These are phyloP conservation scores for Solanum medicagineum DNA, from an alignment of 257 asterid species.

Conservation along the genomic window DNA sequence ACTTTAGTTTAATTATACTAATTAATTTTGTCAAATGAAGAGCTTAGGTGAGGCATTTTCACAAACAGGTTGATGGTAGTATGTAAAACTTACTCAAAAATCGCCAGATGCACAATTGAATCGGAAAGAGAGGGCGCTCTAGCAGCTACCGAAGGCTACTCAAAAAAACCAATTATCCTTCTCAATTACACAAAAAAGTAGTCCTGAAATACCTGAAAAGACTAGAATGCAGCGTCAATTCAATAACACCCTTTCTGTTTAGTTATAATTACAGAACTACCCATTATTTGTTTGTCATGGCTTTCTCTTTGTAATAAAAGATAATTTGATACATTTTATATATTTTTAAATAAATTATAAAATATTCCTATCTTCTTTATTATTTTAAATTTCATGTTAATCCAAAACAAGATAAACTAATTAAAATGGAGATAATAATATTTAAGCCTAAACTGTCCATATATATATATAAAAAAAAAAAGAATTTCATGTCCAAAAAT, in stretches of 20 bases:
- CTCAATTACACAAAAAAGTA: background rate
- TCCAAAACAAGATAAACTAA: too few relatives aligned
- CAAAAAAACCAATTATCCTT: background rate
- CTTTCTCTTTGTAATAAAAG: too few relatives aligned
- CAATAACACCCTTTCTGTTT: background rate
- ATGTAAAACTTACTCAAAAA: background rate
- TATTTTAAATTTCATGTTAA: too few relatives aligned
- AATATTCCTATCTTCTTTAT: too few relatives aligned
- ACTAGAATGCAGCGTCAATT: background rate
- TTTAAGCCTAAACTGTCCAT: background rate
- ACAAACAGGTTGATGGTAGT: background rate
- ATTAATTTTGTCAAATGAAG: background rate
- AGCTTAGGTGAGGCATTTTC: background rate
- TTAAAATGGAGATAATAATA: background rate
- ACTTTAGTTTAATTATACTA: background rate
- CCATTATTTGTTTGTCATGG: background rate
- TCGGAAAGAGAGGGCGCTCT: background rate
- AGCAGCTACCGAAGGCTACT: background rate
- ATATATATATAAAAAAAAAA: too few relatives aligned
- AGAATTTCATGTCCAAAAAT: background rate
- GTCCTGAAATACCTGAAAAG: background rate
- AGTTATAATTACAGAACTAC: background rate
- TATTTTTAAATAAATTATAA: too few relatives aligned
- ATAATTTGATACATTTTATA: too few relatives aligned
- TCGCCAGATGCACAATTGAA: background rate